Evolutionary conservation across 805 yeast species (phyloP).

Genomic region (Osmozyma mogii): DNA sequence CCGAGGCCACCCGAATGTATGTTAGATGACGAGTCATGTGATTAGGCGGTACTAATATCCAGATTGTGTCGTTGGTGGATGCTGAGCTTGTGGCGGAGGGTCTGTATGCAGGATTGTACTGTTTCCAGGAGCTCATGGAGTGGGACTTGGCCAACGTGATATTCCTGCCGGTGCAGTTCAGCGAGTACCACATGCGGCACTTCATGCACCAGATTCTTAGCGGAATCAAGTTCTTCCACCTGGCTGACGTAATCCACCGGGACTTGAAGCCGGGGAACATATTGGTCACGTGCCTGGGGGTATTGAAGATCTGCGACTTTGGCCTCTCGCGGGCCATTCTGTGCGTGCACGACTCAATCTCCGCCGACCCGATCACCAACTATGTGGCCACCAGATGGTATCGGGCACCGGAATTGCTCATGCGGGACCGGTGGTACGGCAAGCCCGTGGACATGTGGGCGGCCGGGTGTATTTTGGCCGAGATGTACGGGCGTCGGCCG

Average conservation of each 20-base stretch:
- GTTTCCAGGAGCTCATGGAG: slow-evolving; percentile 80
- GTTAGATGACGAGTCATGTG: slow-evolving; percentile 2
- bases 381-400: slow-evolving; percentile 96
- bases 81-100: slow-evolving; percentile 56
- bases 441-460: slow-evolving; percentile 88
- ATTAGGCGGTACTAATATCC: slow-evolving; percentile 11
- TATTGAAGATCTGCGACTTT: slow-evolving; percentile 83
- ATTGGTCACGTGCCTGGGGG: slow-evolving; percentile 65
- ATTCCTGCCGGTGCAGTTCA: slow-evolving; percentile 64
- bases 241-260: slow-evolving; percentile 87
- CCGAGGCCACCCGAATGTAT: slow-evolving; percentile 72
- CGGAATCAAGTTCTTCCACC: slow-evolving; percentile 82
- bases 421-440: slow-evolving; percentile 51
- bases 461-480: slow-evolving; percentile 83
- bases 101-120: slow-evolving; percentile 81
- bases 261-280: slow-evolving; percentile 92
- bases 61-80: slow-evolving; percentile 66
- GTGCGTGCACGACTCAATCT: slow-evolving; percentile 15
- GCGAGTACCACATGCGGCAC: slow-evolving; percentile 75
- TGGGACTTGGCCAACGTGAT: slow-evolving; percentile 78
- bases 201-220: slow-evolving; percentile 76
- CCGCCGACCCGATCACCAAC: slow-evolving; percentile 47
- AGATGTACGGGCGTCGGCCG: slow-evolving; percentile 73
- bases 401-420: slow-evolving; percentile 83
- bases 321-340: slow-evolving; percentile 80